These are phyloP conservation scores for Fusarium circinatum DNA, from an alignment of 2,329 filamentous ascomycete genomes.

Conservation along the genomic window DNA sequence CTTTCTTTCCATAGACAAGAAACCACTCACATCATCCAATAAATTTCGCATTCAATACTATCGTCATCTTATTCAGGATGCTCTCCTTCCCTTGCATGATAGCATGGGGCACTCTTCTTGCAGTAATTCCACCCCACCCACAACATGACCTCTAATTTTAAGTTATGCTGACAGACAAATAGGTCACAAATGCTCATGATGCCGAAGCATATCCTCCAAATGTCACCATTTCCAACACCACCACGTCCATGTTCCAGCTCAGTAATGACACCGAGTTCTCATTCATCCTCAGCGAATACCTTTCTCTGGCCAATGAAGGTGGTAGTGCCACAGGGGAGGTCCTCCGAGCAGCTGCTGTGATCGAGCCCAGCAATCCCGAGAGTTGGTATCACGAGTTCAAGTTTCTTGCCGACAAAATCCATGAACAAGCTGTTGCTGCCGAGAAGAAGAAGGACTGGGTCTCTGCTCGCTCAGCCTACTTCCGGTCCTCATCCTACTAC, in stretches of 20 bases:
- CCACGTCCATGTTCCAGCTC: constrained; percentile 23
- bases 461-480: constrained; percentile 42
- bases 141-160: too few relatives aligned
- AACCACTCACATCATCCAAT: neutral
- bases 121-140: neutral
- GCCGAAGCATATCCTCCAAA: neutral
- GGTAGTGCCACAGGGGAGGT: constrained; percentile 22
- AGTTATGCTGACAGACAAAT: neutral
- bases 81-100: neutral
- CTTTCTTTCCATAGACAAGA: neutral
- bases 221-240: constrained; percentile 10
- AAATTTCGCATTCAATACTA: neutral
- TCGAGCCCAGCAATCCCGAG: constrained; percentile 8
- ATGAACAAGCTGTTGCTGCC: neutral
- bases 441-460: constrained; percentile 9
- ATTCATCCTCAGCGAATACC: constrained; percentile 27
- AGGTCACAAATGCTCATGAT: neutral
- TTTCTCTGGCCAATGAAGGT: constrained; percentile 25
- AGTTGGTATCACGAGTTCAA: constrained; percentile 10
- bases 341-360: constrained; percentile 16
- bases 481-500: constrained; percentile 55
- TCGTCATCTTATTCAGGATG: neutral
- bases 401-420: constrained; percentile 1
- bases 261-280: constrained; percentile 25
- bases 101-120: neutral